Conservation (phyloP, 73 alveolate genomes). For the Tetrahymena elliotti region DNA sequence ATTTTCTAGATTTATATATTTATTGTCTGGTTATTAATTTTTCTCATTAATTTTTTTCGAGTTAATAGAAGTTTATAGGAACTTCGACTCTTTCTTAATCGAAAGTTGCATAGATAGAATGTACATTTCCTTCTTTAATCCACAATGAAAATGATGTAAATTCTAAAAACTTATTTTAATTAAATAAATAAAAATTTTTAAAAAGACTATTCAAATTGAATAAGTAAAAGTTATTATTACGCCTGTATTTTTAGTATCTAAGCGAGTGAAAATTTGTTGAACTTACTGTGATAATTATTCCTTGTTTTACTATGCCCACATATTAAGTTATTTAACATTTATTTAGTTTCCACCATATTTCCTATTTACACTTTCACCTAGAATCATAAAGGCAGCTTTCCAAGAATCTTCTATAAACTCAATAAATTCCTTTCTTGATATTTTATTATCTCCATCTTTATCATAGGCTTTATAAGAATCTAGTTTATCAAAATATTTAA, state of each 20-base stretch:
- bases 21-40: too few relatives aligned
- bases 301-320: not conserved
- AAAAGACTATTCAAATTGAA: not conserved
- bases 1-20: too few relatives aligned
- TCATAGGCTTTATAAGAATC: not conserved
- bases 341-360: not conserved
- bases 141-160: not conserved
- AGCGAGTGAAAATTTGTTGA: not conserved
- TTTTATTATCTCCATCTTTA: not conserved
- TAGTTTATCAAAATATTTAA: not conserved
- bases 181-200: not conserved
- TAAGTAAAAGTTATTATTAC: not conserved
- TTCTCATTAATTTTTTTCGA: not conserved
- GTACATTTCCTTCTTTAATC: not conserved
- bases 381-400: not conserved
- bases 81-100: not conserved
- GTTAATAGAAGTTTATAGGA: not conserved
- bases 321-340: not conserved
- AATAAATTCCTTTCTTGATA: not conserved
- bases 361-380: not conserved
- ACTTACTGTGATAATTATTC: not conserved
- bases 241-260: not conserved
- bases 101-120: not conserved
- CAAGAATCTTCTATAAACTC: not conserved
- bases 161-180: not conserved